These are phyloP conservation scores for Thoreauomyces humboldtii DNA, from an alignment of 192 early-diverging fungal genomes.

Conservation along the genomic window DNA sequence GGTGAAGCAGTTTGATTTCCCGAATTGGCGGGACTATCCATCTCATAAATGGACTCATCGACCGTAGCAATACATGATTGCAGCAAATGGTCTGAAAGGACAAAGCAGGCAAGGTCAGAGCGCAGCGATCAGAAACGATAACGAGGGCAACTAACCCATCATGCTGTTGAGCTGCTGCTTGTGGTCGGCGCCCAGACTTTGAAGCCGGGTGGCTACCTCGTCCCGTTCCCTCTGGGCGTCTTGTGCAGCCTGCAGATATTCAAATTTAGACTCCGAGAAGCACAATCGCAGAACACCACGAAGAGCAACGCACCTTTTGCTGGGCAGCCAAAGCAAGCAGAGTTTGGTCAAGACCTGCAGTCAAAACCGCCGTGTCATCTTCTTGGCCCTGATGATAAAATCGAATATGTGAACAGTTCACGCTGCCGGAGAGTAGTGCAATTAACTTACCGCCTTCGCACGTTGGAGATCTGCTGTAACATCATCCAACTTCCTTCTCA, in stretches of 20 bases:
- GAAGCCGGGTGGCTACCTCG: background rate
- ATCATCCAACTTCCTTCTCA: constrained; percentile 25
- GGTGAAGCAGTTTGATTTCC: constrained; percentile 87
- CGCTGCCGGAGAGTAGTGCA: too few species aligned
- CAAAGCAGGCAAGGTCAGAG: too few species aligned
- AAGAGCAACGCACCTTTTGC: constrained; percentile 47
- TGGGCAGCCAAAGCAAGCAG: constrained; percentile 45
- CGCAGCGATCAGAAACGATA: too few species aligned
- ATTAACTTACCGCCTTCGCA: constrained; percentile 33
- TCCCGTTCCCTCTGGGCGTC: constrained; percentile 16
- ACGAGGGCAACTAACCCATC: constrained; percentile 45
- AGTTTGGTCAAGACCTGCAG: constrained; percentile 55
- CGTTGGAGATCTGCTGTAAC: constrained; percentile 20
- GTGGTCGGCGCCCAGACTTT: constrained; percentile 35
- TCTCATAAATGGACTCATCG: constrained; percentile 84
- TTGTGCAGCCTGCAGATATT: constrained; percentile 7
- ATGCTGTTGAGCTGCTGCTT: constrained; percentile 34
- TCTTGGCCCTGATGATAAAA: constrained; percentile 36
- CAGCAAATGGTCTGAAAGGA: constrained; percentile 75
- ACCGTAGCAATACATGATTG: constrained; percentile 83
- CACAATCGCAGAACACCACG: too few species aligned
- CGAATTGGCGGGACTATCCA: constrained; percentile 75
- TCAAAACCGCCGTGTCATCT: constrained; percentile 48
- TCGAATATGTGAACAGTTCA: too few species aligned
- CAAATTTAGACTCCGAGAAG: too few species aligned